A percentile compares a stretch with the other conserved stretches of the same genome.
phyloP scores from a whole-genome alignment of 768 basidiomycete genomes.

The Gloeostereum incarnatum region DNA sequence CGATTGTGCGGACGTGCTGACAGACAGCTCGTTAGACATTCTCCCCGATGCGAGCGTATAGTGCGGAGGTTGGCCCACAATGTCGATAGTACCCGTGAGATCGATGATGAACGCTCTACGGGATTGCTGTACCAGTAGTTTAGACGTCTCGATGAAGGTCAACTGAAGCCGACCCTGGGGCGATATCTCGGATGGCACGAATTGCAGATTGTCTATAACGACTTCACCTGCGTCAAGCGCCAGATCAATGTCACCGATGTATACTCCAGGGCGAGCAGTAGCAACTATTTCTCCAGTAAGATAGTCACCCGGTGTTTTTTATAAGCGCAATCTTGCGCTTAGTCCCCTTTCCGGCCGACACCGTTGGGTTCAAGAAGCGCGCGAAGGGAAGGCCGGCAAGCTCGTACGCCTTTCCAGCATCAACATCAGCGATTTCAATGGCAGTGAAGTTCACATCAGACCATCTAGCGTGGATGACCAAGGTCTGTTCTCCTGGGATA shows the following conservation, averaged over 20 bases:
- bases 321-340: conserved; percentile 50
- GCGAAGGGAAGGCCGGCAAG: conserved; percentile 53
- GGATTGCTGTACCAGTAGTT: conserved; percentile 53
- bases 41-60: conserved; percentile 41
- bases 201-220: conserved; percentile 34
- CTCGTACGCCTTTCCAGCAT: conserved; percentile 31
- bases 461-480: conserved; percentile 62
- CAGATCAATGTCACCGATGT: conserved; percentile 55
- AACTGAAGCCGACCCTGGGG: conserved; percentile 35
- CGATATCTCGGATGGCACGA: conserved; percentile 43
- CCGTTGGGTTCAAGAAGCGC: conserved; percentile 50
- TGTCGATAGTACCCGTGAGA: conserved; percentile 33
- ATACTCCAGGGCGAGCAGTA: conserved; percentile 54
- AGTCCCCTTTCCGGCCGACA: conserved; percentile 35
- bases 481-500: conserved; percentile 32
- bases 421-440: conserved; percentile 55
- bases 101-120: conserved; percentile 40
- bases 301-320: conserved; percentile 47
- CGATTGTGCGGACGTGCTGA: conserved; percentile 38
- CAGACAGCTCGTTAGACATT: conserved; percentile 48
- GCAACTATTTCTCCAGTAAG: conserved; percentile 59
- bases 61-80: conserved; percentile 35
- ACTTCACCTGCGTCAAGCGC: conserved; percentile 18
- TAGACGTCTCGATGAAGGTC: conserved; percentile 42
- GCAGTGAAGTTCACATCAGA: conserved; percentile 52